These are phyloP conservation scores for Melampsora americana DNA, from an alignment of 1,284 basidiomycete genomes.

Conservation along the genomic window DNA sequence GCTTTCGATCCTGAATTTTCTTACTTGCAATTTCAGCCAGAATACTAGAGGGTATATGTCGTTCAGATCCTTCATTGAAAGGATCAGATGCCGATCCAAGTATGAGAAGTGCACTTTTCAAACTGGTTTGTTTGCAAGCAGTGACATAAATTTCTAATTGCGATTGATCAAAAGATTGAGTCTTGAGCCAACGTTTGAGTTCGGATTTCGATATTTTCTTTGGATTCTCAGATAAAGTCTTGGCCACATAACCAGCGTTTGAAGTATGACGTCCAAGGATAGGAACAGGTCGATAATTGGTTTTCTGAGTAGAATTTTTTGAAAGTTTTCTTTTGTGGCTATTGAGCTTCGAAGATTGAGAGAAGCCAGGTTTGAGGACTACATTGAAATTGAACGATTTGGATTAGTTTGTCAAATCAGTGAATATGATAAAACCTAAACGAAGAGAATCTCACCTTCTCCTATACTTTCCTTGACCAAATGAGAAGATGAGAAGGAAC, in stretches of 20 bases:
- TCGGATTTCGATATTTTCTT: slow-evolving; percentile 35
- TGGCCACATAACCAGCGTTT: slow-evolving; percentile 38
- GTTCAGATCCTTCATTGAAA: not conserved
- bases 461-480: not conserved
- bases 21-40: slow-evolving; percentile 35
- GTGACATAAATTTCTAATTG: slow-evolving; percentile 20
- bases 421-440: no score
- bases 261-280: slow-evolving; percentile 28
- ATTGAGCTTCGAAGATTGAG: no score
- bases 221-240: slow-evolving; percentile 22
- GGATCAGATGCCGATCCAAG: slow-evolving; percentile 4
- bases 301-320: not conserved
- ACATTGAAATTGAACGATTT: no score
- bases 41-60: slow-evolving; percentile 31
- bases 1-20: slow-evolving; percentile 2
- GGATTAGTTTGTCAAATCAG: no score
- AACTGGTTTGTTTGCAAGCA: slow-evolving; percentile 26
- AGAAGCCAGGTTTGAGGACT: no score
- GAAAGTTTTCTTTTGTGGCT: not conserved
- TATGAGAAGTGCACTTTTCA: slow-evolving; percentile 4
- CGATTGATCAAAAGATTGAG: slow-evolving; percentile 8
- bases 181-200: slow-evolving; percentile 40
- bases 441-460: not conserved
- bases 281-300: slow-evolving; percentile 26
- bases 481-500: not conserved